Percentiles rank a stretch among this genome's conserved stretches.
Conservation (phyloP, 495 filamentous ascomycete genomes). For the Entonaema liquescens region DNA sequence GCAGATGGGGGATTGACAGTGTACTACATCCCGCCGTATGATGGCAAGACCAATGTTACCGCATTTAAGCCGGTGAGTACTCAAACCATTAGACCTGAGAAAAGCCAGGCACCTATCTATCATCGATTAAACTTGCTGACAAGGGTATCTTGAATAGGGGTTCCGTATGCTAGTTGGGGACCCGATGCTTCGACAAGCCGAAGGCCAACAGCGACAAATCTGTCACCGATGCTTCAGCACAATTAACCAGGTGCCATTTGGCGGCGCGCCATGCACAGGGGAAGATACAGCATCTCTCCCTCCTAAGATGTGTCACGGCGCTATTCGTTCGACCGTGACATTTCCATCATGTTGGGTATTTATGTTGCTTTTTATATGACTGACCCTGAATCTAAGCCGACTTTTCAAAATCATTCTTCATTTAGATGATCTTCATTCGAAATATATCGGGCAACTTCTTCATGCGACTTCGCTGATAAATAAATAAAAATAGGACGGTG, state of each 20-base stretch:
- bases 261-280: constrained; percentile 47
- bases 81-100: background rate
- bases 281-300: constrained; percentile 48
- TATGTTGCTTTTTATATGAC: too few relatives aligned
- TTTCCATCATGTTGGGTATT: constrained; percentile 57
- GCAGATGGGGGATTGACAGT: constrained; percentile 52
- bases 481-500: too few relatives aligned
- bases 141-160: constrained; percentile 43
- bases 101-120: constrained; percentile 3
- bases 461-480: too few relatives aligned
- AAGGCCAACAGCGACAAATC: constrained; percentile 46
- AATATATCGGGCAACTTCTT: too few relatives aligned
- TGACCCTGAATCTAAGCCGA: too few relatives aligned
- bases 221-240: constrained; percentile 52
- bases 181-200: constrained; percentile 56
- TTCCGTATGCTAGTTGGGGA: constrained; percentile 81
- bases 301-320: constrained; percentile 43
- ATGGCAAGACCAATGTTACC: constrained; percentile 51
- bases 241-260: constrained; percentile 48
- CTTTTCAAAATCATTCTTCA: too few relatives aligned
- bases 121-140: background rate
- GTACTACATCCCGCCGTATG: constrained; percentile 55
- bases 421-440: too few relatives aligned
- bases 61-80: constrained; percentile 52
- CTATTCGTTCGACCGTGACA: constrained; percentile 51